Evolutionary conservation across 768 basidiomycete genomes (phyloP).

Genomic region (Hortiboletus flavorubellus): DNA sequence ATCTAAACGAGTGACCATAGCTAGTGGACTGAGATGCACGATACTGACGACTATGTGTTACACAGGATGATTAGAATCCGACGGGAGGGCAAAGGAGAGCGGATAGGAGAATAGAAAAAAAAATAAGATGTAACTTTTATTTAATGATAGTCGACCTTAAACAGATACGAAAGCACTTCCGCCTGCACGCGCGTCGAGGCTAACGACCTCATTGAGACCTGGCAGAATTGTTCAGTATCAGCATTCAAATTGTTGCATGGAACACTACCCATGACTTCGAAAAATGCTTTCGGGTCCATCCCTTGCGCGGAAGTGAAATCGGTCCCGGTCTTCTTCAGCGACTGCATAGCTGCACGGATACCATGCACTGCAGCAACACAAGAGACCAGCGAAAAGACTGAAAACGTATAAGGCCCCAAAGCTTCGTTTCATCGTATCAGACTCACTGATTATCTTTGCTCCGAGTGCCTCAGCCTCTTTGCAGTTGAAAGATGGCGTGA

Average conservation of each 20-base stretch:
- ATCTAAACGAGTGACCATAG: slow-evolving; percentile 21
- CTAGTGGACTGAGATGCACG: not conserved
- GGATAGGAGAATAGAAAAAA: not conserved
- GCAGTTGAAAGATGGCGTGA: slow-evolving; percentile 71
- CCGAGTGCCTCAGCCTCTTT: slow-evolving; percentile 66
- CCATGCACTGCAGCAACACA: slow-evolving; percentile 75
- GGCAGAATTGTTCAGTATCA: not conserved
- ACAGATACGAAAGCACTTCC: slow-evolving; percentile 56
- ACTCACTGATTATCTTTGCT: slow-evolving; percentile 75
- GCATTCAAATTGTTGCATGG: not conserved
- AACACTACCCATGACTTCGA: slow-evolving; percentile 66
- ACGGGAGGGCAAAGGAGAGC: not conserved
- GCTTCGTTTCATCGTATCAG: not conserved
- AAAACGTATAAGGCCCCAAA: not conserved
- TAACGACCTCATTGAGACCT: slow-evolving; percentile 54
- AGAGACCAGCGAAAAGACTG: slow-evolving; percentile 75
- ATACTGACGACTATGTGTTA: slow-evolving; percentile 21
- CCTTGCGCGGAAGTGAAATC: slow-evolving; percentile 59
- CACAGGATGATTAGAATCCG: slow-evolving; percentile 14
- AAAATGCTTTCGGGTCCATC: slow-evolving; percentile 78
- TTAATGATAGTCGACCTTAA: slow-evolving; percentile 25
- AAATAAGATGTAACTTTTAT: not conserved
- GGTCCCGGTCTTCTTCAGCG: slow-evolving; percentile 73
- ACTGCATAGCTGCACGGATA: slow-evolving; percentile 74
- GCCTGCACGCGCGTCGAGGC: slow-evolving; percentile 55